Conservation (phyloP, 2,329 filamentous ascomycete species). For the Aspergillus phoenicis region DNA sequence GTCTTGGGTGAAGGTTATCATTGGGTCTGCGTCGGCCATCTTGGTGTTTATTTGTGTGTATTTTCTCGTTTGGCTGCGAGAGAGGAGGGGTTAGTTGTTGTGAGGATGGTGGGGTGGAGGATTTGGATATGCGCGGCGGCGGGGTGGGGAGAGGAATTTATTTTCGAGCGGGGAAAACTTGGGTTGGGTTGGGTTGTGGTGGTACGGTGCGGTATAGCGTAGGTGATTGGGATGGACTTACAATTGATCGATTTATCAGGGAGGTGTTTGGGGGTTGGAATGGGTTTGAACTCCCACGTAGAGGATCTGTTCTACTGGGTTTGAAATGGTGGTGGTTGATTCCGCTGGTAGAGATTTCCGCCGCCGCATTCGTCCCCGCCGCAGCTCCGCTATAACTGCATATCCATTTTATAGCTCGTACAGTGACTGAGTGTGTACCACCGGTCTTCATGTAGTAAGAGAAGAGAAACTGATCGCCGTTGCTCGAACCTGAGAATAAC, state of each 20-base stretch:
- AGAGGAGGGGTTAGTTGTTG: not conserved
- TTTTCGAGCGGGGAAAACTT: not conserved
- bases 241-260: not conserved
- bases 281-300: not conserved
- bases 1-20: constrained; percentile 17
- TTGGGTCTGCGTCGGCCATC: not conserved
- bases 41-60: not conserved
- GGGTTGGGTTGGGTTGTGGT: not conserved
- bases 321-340: not conserved
- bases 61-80: constrained; percentile 3
- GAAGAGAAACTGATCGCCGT: constrained; percentile 39
- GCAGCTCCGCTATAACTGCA: not conserved
- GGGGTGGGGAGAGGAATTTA: not conserved
- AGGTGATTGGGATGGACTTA: not conserved
- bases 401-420: not conserved
- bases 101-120: not conserved
- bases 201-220: not conserved
- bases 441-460: constrained; percentile 19
- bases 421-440: not conserved
- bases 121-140: not conserved
- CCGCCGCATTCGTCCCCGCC: constrained; percentile 37
- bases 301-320: not conserved
- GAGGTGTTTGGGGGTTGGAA: not conserved
- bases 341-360: constrained; percentile 29
- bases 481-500: constrained; percentile 32